phyloP scores from a whole-genome alignment of 352 stramenopile genomes.

The Phytophthora multivora region DNA sequence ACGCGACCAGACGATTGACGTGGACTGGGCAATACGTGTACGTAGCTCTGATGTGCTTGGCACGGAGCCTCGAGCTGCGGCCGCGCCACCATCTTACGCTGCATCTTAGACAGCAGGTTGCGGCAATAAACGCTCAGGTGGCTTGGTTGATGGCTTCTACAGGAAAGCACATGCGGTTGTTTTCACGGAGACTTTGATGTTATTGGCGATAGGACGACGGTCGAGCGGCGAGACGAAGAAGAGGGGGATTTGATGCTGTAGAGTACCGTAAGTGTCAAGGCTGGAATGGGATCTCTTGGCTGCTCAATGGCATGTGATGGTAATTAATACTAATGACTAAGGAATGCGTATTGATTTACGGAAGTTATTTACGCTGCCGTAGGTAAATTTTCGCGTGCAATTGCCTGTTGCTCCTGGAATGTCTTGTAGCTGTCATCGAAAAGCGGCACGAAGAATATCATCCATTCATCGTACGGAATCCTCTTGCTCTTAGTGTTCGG shows the following conservation, averaged over 20 bases:
- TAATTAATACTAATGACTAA: too few species aligned
- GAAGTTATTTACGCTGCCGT: too few species aligned
- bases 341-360: too few species aligned
- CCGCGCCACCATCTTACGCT: background rate
- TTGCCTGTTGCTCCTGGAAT: slow-evolving; percentile 24
- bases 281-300: background rate
- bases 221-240: slow-evolving; percentile 7
- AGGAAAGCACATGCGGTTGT: background rate
- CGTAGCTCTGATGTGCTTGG: slow-evolving; percentile 2
- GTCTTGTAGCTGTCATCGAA: slow-evolving; percentile 34
- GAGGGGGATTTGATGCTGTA: background rate
- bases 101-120: background rate
- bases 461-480: slow-evolving; percentile 60
- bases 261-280: background rate
- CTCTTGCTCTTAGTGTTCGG: slow-evolving; percentile 57
- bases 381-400: slow-evolving; percentile 5
- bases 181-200: background rate
- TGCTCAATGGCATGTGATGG: too few species aligned
- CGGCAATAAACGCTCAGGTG: background rate
- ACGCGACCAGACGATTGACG: slow-evolving; percentile 14
- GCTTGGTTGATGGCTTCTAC: background rate
- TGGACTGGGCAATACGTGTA: slow-evolving; percentile 1
- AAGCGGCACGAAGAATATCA: slow-evolving; percentile 50
- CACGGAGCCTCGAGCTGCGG: background rate
- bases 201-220: background rate